A percentile compares a stretch with the other conserved stretches of the same genome.
phyloP scores from a whole-genome alignment of 306 rosid genomes.

The Delonix regia region DNA sequence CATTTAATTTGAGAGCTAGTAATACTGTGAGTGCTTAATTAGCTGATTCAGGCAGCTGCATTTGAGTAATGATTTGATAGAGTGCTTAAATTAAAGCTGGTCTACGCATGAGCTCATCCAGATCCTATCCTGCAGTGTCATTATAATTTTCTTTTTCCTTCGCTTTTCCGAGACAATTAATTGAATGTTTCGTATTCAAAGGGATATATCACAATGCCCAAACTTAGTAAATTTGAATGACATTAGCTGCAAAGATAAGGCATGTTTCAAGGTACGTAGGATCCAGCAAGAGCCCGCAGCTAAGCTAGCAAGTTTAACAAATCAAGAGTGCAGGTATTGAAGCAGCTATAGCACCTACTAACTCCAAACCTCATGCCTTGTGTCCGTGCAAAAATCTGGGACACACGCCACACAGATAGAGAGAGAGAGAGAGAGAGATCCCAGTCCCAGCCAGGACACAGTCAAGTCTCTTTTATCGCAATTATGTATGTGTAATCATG shows the following conservation, averaged over 20 bases:
- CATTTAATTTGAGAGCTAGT: neutral
- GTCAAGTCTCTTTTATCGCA: neutral
- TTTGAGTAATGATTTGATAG: neutral
- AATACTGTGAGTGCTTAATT: neutral
- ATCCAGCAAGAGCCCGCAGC: neutral
- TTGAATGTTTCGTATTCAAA: neutral
- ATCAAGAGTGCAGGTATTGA: neutral
- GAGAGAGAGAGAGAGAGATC: neutral
- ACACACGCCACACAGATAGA: neutral
- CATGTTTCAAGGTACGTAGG: neutral
- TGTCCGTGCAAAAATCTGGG: neutral
- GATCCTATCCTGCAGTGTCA: neutral
- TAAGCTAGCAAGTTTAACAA: neutral
- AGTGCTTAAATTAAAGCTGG: neutral
- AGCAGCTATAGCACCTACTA: neutral
- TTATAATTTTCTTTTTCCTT: neutral
- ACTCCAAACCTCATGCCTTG: neutral
- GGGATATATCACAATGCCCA: neutral
- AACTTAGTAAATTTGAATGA: neutral
- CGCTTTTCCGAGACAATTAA: constrained; percentile 18
- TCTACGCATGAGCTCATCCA: neutral
- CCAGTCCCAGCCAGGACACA: neutral
- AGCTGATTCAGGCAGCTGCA: neutral
- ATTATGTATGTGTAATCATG: constrained; percentile 13
- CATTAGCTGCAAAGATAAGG: neutral